phyloP scores from a whole-genome alignment of 805 yeast genomes.

The Nakazawaea holstii region DNA sequence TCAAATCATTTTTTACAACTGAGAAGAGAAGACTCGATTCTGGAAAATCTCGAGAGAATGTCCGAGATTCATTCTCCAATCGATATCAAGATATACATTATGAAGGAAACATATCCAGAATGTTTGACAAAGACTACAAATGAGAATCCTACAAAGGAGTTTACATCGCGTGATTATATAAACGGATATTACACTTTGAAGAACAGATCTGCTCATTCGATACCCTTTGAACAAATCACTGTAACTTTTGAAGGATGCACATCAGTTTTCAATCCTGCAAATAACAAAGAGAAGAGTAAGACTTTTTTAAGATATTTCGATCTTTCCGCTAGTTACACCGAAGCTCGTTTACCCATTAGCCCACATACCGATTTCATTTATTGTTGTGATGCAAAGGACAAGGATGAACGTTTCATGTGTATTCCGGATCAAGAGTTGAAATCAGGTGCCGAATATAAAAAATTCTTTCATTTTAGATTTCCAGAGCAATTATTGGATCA shows the following conservation, averaged over 20 bases:
- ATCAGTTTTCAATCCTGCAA: constrained; percentile 19
- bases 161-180: constrained; percentile 61
- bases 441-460: constrained; percentile 46
- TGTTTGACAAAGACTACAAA: background rate
- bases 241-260: constrained; percentile 50
- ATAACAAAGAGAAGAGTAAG: constrained; percentile 11
- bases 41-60: constrained; percentile 2
- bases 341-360: background rate
- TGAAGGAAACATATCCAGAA: background rate
- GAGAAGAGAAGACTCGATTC: constrained; percentile 2
- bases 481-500: constrained; percentile 49
- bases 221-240: constrained; percentile 60
- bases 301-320: constrained; percentile 46
- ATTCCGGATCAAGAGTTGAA: constrained; percentile 38
- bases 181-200: constrained; percentile 48
- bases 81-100: background rate
- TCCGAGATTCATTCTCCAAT: background rate
- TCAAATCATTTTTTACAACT: background rate
- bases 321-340: constrained; percentile 34
- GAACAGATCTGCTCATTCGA: constrained; percentile 32
- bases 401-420: constrained; percentile 15
- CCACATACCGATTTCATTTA: background rate
- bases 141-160: constrained; percentile 42
- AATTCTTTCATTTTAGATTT: constrained; percentile 50
- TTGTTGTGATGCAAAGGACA: constrained; percentile 15